A percentile compares a stretch with the other conserved stretches of the same genome.
These are phyloP conservation scores for Lactifluus volemus DNA, from an alignment of 768 basidiomycete genomes.

Conservation along the genomic window DNA sequence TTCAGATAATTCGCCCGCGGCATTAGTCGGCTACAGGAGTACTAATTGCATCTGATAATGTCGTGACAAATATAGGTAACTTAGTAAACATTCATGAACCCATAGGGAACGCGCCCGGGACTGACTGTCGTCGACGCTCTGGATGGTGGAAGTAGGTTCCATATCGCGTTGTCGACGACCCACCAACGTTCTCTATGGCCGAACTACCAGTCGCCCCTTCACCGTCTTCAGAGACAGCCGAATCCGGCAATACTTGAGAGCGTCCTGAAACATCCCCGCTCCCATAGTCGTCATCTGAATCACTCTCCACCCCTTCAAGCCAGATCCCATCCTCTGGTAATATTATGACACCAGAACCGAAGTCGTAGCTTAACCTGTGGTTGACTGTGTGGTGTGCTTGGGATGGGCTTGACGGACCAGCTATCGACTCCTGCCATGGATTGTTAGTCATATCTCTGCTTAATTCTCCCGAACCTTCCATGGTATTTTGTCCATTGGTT, in stretches of 20 bases:
- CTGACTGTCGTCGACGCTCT: slow-evolving; percentile 48
- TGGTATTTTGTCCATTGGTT: slow-evolving; percentile 10
- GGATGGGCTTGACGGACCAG: slow-evolving; percentile 25
- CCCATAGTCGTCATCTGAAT: slow-evolving; percentile 37
- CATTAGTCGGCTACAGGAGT: too few species aligned
- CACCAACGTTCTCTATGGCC: slow-evolving; percentile 17
- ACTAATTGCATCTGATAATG: too few species aligned
- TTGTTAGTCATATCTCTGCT: slow-evolving; percentile 28
- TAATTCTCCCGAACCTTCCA: neutral
- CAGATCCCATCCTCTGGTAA: slow-evolving; percentile 61
- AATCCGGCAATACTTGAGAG: slow-evolving; percentile 35
- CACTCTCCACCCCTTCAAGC: slow-evolving; percentile 38
- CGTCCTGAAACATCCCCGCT: slow-evolving; percentile 26
- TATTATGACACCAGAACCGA: slow-evolving; percentile 82
- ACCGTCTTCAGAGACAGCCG: slow-evolving; percentile 20
- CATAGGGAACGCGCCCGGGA: slow-evolving; percentile 51
- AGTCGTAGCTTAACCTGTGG: slow-evolving; percentile 76
- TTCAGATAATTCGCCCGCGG: neutral
- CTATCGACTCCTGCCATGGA: slow-evolving; percentile 53
- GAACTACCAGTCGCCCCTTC: slow-evolving; percentile 21
- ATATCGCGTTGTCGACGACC: slow-evolving; percentile 37
- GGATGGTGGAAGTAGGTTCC: slow-evolving; percentile 85
- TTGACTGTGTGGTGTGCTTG: slow-evolving; percentile 25
- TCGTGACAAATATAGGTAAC: too few species aligned
- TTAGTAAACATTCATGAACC: neutral